Base-by-base conservation (phyloP, 2,329 filamentous ascomycete genomes). In the Ophiostoma angusticollis region DNA sequence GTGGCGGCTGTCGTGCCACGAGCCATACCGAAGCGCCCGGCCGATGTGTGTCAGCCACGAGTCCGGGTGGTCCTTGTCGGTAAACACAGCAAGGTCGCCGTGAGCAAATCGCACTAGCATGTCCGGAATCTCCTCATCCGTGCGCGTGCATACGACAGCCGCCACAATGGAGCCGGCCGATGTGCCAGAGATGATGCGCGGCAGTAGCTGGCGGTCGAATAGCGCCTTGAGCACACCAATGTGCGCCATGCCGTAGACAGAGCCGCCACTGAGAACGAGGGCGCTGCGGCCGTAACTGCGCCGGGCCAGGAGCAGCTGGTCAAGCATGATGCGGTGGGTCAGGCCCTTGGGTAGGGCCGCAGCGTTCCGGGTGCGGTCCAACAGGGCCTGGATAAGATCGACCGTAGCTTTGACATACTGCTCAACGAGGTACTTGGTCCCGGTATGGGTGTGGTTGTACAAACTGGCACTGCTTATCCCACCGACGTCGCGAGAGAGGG, bases 161-260 rank as follows among this genome's bases (percentile, higher is more conserved):
- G 78, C 84, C 12, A 93, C 82, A 31, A 93, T 93, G 49, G 84
- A 87, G 14, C 85, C 85, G 1, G 86, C 85, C 21, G 85, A 93
- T 6, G 85, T 81, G 3, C 85, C 85, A 0, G 84, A 93, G 37
- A 93, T 84, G 54, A 93, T 87, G 33, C 84, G 78, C 3, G 86
- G 86, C 3, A 94, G 67, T 11, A 93, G 65, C 7, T 74, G 72
- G 4, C 74, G 69, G 52, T 91, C 77, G 56, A 78, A 86, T 3
- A 94, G 66, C 4, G 80, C 72, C 57, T 93, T 93, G 39, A 93
- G 63, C 3, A 94, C 85, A 1, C 86, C 86, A 39, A 93, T 81
- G 55, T 94, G 86, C 43, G 83, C 83, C 83, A 94, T 93, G 29
- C 86, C 86, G 59, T 93, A 85, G 1, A 86, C 91, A 1, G 81